Conservation (phyloP, 768 basidiomycete species). For the Termitomyces sp. region DNA sequence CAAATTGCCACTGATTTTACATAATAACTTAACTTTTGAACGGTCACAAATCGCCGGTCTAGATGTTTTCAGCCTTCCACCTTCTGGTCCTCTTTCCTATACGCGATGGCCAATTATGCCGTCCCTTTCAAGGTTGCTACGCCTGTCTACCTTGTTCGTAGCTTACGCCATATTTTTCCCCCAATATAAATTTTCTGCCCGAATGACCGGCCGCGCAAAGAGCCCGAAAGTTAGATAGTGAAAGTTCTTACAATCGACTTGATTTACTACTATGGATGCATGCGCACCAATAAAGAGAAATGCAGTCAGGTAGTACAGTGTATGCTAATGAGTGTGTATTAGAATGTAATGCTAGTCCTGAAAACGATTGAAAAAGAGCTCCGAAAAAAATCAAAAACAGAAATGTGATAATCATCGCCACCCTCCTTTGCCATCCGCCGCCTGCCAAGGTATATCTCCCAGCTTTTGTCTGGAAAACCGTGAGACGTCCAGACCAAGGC, state of each 20-base stretch:
- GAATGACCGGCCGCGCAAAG: background rate
- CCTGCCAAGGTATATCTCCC: conserved; percentile 62
- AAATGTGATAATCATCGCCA: conserved; percentile 8
- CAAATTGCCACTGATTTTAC: too few relatives aligned
- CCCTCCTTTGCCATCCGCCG: conserved; percentile 7
- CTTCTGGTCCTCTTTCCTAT: too few relatives aligned
- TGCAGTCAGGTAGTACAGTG: conserved; percentile 6
- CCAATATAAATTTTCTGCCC: too few relatives aligned
- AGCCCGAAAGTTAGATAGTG: background rate
- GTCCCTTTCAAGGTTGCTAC: too few relatives aligned
- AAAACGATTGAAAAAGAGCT: conserved; percentile 11
- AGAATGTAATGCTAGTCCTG: conserved; percentile 14
- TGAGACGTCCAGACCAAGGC: conserved; percentile 28
- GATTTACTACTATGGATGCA: background rate
- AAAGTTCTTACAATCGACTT: background rate
- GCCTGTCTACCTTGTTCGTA: too few relatives aligned
- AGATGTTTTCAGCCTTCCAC: too few relatives aligned
- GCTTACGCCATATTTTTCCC: too few relatives aligned
- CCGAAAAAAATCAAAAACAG: conserved; percentile 5
- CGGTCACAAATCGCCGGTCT: too few relatives aligned
- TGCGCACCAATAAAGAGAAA: background rate
- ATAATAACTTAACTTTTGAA: too few relatives aligned
- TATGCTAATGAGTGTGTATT: conserved; percentile 20
- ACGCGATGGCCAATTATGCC: too few relatives aligned
- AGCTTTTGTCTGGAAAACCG: conserved; percentile 46